Percentiles rank a stretch among this genome's conserved stretches.
phyloP scores from a whole-genome alignment of 2,329 filamentous ascomycete species.

The Apiospora marii region DNA sequence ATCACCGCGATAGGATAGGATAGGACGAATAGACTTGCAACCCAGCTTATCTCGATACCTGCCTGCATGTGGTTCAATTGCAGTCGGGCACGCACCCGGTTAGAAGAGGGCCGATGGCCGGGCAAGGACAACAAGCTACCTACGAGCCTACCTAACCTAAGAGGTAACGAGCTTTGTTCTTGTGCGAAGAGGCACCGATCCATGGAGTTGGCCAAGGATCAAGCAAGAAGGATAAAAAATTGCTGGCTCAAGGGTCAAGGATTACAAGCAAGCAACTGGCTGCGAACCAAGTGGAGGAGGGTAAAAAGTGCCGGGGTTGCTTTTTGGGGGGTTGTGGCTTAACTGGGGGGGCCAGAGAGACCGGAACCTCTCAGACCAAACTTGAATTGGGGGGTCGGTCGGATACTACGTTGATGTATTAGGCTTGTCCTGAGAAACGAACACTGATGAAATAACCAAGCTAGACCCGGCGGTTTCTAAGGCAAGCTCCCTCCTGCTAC shows the following conservation, averaged over 20 bases:
- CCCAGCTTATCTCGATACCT: too few relatives aligned
- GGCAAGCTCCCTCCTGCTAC: not conserved
- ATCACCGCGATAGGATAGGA: too few relatives aligned
- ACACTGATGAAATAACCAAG: not conserved
- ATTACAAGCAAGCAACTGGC: conserved; percentile 16
- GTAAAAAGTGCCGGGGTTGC: conserved; percentile 8
- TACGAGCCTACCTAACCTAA: not conserved
- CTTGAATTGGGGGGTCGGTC: not conserved
- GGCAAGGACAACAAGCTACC: not conserved
- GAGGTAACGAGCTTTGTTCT: not conserved
- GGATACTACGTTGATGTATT: not conserved
- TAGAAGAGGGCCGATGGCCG: not conserved
- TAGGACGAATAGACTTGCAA: too few relatives aligned
- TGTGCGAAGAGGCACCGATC: conserved; percentile 2
- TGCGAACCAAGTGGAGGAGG: conserved; percentile 16
- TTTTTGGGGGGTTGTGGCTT: conserved; percentile 13
- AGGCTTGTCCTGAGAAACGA: not conserved
- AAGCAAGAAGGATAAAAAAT: conserved; percentile 14
- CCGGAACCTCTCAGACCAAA: conserved; percentile 2
- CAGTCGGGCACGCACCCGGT: too few relatives aligned
- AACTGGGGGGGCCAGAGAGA: conserved; percentile 14
- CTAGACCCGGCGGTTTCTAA: conserved; percentile 3
- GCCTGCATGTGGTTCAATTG: too few relatives aligned
- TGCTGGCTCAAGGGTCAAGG: conserved; percentile 15
- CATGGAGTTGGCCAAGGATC: conserved; percentile 4